Conservation (phyloP, 305 asterid species). For the Petunia hybrid region DNA sequence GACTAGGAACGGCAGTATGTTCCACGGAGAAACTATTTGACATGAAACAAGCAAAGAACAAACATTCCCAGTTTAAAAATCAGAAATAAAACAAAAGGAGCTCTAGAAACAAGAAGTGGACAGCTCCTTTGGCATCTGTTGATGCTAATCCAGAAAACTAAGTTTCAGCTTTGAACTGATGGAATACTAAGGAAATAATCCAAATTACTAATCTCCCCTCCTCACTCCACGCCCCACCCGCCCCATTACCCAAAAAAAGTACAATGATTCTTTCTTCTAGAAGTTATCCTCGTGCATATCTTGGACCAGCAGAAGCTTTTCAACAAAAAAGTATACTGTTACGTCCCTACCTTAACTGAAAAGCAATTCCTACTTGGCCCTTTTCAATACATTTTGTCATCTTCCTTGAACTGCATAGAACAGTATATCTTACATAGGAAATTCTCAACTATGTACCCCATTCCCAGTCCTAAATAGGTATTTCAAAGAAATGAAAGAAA, state of each 20-base stretch:
- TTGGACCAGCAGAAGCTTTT: neutral
- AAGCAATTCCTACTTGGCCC: too few relatives aligned
- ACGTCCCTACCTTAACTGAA: neutral
- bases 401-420: too few relatives aligned
- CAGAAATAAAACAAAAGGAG: neutral
- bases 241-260: neutral
- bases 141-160: conserved; percentile 22
- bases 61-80: neutral
- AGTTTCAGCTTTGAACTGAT: neutral
- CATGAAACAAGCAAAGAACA: neutral
- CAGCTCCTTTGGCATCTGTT: conserved; percentile 1
- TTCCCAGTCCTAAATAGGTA: too few relatives aligned
- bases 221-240: neutral
- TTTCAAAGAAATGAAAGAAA: too few relatives aligned
- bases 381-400: too few relatives aligned
- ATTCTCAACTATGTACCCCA: too few relatives aligned
- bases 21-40: neutral
- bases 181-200: neutral
- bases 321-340: neutral
- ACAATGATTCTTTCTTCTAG: neutral
- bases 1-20: neutral
- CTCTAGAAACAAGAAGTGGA: neutral
- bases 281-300: neutral
- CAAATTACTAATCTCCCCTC: neutral
- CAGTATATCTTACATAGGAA: too few relatives aligned